Percentiles rank a stretch among this genome's conserved stretches.
Evolutionary conservation across 306 rosid genomes (phyloP).

Genomic region (Cicer yamashitae): DNA sequence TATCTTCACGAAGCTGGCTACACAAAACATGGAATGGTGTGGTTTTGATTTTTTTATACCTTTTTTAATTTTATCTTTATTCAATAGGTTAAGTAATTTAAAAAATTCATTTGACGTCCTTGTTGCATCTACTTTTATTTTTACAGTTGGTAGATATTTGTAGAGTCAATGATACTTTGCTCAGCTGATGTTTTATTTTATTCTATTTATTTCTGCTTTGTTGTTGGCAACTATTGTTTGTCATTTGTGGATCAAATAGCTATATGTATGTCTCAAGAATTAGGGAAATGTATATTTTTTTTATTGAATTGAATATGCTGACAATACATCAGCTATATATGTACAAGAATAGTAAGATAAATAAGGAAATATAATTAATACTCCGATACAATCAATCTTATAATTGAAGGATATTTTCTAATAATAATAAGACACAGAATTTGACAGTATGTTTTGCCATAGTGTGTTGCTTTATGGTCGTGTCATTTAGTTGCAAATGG

Average conservation of each 20-base stretch:
- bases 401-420: too few relatives aligned
- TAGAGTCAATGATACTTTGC: slow-evolving; percentile 9
- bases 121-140: slow-evolving; percentile 15
- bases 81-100: slow-evolving; percentile 26
- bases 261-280: slow-evolving; percentile 10
- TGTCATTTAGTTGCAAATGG: slow-evolving; percentile 13
- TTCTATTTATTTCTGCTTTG: slow-evolving; percentile 22
- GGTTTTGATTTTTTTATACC: slow-evolving; percentile 7
- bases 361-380: too few relatives aligned
- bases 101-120: slow-evolving; percentile 24
- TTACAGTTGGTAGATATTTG: slow-evolving; percentile 28
- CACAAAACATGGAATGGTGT: slow-evolving; percentile 89
- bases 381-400: too few relatives aligned
- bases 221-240: slow-evolving; percentile 12
- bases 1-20: slow-evolving; percentile 98
- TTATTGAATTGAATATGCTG: too few relatives aligned
- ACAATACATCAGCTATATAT: too few relatives aligned
- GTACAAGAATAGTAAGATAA: too few relatives aligned
- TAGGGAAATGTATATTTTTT: too few relatives aligned
- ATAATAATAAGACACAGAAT: too few relatives aligned
- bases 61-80: slow-evolving; percentile 2
- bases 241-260: slow-evolving; percentile 25
- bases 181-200: slow-evolving; percentile 16
- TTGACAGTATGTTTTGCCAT: slow-evolving; percentile 13
- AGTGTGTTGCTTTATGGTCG: background rate